A percentile compares a stretch with the other conserved stretches of the same genome.
These are phyloP conservation scores for Dispira parvispora DNA, from an alignment of 192 early-diverging fungal genomes.

Conservation along the genomic window DNA sequence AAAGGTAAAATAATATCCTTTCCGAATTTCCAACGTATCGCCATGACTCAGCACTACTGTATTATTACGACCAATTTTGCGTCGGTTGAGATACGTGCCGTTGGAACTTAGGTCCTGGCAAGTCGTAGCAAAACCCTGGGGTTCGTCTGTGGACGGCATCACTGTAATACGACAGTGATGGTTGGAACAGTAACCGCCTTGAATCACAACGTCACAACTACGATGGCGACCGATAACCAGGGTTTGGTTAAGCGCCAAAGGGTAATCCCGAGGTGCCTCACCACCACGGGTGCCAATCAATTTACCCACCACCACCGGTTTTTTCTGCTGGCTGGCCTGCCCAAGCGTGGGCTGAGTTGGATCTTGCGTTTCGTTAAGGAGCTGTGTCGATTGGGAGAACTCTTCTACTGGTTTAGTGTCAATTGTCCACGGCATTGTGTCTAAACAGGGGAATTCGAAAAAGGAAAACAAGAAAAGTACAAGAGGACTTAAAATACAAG, in stretches of 20 bases:
- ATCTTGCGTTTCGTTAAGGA: constrained; percentile 23
- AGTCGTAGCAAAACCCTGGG: constrained; percentile 16
- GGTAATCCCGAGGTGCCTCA: constrained; percentile 4
- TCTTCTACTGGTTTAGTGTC: constrained; percentile 13
- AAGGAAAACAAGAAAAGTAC: neutral
- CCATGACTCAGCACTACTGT: constrained; percentile 38
- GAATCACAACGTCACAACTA: constrained; percentile 25
- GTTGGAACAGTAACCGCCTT: constrained; percentile 29
- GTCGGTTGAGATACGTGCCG: constrained; percentile 37
- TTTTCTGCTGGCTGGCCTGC: neutral
- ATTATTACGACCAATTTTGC: constrained; percentile 30
- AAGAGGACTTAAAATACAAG: no score
- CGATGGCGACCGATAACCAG: constrained; percentile 29
- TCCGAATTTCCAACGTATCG: constrained; percentile 35
- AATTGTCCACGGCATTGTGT: constrained; percentile 11
- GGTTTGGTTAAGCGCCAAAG: constrained; percentile 21
- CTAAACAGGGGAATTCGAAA: neutral
- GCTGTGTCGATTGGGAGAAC: constrained; percentile 32
- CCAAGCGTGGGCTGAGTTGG: constrained; percentile 13
- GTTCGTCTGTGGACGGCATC: constrained; percentile 16
- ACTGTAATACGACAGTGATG: constrained; percentile 27
- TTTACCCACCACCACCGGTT: constrained; percentile 26
- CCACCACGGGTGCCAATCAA: constrained; percentile 25
- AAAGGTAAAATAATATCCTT: constrained; percentile 10
- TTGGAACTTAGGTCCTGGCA: constrained; percentile 42